Evolutionary conservation across 768 basidiomycete genomes (phyloP).

Genomic region (Coprinopsis marcescibilis): DNA sequence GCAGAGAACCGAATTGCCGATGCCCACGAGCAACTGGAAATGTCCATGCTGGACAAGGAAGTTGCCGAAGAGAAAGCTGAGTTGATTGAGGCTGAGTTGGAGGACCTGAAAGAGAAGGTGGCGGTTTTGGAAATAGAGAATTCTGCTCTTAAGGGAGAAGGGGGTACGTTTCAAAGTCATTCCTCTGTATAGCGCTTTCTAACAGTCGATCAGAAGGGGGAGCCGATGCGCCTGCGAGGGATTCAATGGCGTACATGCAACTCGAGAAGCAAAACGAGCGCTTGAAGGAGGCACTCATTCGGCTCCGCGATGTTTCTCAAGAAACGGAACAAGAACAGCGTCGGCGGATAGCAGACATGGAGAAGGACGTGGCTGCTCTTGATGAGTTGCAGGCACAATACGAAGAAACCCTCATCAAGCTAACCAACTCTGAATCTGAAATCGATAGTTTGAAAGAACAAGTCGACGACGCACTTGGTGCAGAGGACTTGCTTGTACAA

Average conservation of each 20-base stretch:
- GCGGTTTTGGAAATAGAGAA: slow-evolving; percentile 82
- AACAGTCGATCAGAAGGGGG: slow-evolving; percentile 11
- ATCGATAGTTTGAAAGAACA: slow-evolving; percentile 93
- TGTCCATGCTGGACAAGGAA: slow-evolving; percentile 93
- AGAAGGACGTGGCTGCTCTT: slow-evolving; percentile 73
- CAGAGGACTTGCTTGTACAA: slow-evolving; percentile 94
- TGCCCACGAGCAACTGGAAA: slow-evolving; percentile 86
- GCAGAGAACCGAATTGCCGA: slow-evolving; percentile 70
- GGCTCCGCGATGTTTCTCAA: slow-evolving; percentile 84
- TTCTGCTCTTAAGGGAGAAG: slow-evolving; percentile 54
- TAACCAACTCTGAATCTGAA: slow-evolving; percentile 84
- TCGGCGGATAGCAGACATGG: slow-evolving; percentile 76
- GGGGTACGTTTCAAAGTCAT: slow-evolving; percentile 29
- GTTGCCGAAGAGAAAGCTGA: slow-evolving; percentile 93
- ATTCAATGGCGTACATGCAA: slow-evolving; percentile 69
- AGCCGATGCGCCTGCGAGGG: slow-evolving; percentile 36
- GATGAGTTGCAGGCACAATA: slow-evolving; percentile 82
- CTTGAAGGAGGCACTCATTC: slow-evolving; percentile 88
- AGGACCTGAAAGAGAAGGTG: slow-evolving; percentile 70
- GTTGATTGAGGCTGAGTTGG: slow-evolving; percentile 68
- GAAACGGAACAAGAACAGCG: slow-evolving; percentile 86
- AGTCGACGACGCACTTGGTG: slow-evolving; percentile 90
- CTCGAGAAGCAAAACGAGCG: slow-evolving; percentile 96
- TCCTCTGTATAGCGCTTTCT: slow-evolving; percentile 11
- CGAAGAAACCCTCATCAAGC: slow-evolving; percentile 71